phyloP scores from a whole-genome alignment of 2,329 filamentous ascomycete genomes.

The Fusarium concolor region DNA sequence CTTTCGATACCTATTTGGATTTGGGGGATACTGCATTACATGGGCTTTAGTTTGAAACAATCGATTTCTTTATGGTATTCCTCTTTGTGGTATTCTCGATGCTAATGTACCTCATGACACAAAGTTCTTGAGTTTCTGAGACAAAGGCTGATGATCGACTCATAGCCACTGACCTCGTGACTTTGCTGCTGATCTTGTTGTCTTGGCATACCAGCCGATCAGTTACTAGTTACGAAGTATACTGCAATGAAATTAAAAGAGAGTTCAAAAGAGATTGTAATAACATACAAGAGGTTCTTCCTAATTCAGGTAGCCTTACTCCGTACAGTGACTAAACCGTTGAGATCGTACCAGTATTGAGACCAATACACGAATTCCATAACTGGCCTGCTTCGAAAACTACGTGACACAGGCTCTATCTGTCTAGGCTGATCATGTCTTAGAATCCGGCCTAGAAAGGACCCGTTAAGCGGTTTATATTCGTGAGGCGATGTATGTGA shows the following conservation, averaged over 20 bases:
- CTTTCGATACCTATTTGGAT: slow-evolving; percentile 43
- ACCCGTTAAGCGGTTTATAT: not conserved
- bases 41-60: slow-evolving; percentile 4
- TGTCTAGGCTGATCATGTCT: not conserved
- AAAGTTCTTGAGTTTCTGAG: not conserved
- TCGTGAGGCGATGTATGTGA: not conserved
- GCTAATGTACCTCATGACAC: slow-evolving; percentile 1
- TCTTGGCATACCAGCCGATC: not conserved
- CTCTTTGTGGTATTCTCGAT: not conserved
- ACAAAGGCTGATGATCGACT: not conserved
- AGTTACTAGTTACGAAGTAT: not conserved
- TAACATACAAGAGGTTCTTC: no score
- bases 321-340: no score
- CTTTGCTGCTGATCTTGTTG: slow-evolving; percentile 1
- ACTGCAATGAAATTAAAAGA: not conserved
- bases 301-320: no score
- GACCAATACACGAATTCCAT: no score
- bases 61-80: not conserved
- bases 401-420: not conserved
- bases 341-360: no score
- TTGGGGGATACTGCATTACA: slow-evolving; percentile 20
- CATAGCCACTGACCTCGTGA: slow-evolving; percentile 10
- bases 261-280: no score
- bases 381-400: no score
- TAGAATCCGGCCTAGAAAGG: not conserved